phyloP scores from a whole-genome alignment of 2,329 filamentous ascomycete species.

The Aaosphaeria arxii region DNA sequence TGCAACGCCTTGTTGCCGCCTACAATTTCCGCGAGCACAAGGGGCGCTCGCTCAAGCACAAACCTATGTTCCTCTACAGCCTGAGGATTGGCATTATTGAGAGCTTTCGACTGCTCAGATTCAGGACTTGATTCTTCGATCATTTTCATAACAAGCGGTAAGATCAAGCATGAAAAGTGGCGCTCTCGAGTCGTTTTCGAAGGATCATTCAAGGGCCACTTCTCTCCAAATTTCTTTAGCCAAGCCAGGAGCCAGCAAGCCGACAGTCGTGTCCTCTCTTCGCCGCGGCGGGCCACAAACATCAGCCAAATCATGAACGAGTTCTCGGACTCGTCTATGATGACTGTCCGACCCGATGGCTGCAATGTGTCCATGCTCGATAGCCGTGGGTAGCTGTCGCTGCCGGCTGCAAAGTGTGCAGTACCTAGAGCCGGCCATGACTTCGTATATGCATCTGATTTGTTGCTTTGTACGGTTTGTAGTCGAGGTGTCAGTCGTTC shows the following conservation, averaged over 20 bases:
- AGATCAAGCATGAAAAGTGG: slow-evolving; percentile 44
- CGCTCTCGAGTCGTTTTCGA: slow-evolving; percentile 38
- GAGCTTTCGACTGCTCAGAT: slow-evolving; percentile 21
- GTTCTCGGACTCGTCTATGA: slow-evolving; percentile 44
- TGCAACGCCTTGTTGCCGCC: slow-evolving; percentile 77
- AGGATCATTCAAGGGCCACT: slow-evolving; percentile 35
- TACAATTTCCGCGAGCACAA: slow-evolving; percentile 74
- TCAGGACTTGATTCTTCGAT: slow-evolving; percentile 37
- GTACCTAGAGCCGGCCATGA: slow-evolving; percentile 44
- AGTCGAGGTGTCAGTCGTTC: slow-evolving; percentile 38
- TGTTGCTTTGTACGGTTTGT: slow-evolving; percentile 34
- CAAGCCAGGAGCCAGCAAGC: slow-evolving; percentile 40
- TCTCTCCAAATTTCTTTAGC: slow-evolving; percentile 35
- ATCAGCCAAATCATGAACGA: slow-evolving; percentile 49
- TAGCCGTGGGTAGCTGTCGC: slow-evolving; percentile 28
- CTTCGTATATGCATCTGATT: slow-evolving; percentile 39
- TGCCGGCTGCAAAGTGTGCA: slow-evolving; percentile 17
- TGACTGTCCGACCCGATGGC: slow-evolving; percentile 24
- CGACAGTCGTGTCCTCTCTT: slow-evolving; percentile 39
- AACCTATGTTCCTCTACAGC: slow-evolving; percentile 33
- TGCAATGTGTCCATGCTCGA: slow-evolving; percentile 31
- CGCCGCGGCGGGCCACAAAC: slow-evolving; percentile 41
- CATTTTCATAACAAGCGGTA: slow-evolving; percentile 49
- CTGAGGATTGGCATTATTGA: slow-evolving; percentile 42
- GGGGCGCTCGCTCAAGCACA: slow-evolving; percentile 58